These are phyloP conservation scores for Gyromitra esculenta DNA, from an alignment of 2,329 filamentous ascomycete genomes.

Conservation along the genomic window DNA sequence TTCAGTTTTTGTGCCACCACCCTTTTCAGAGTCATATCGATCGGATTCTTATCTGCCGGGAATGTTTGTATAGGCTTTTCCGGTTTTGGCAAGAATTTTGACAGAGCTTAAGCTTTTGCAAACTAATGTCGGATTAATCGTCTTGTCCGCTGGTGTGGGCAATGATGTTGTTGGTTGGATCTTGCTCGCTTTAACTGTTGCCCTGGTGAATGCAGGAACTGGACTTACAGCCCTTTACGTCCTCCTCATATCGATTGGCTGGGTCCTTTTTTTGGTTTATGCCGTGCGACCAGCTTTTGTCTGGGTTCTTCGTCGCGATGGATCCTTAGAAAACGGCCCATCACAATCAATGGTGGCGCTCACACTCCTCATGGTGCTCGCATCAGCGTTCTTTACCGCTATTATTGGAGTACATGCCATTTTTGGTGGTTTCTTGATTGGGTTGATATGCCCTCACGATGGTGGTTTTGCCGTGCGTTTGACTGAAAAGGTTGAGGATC, in stretches of 20 bases:
- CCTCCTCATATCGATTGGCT: conserved; percentile 78
- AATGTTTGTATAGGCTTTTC: conserved; percentile 69
- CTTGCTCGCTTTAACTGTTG: conserved; percentile 88
- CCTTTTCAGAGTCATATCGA: not conserved
- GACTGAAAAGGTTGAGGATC: conserved; percentile 92
- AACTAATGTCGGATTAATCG: conserved; percentile 86
- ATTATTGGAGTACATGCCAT: conserved; percentile 94
- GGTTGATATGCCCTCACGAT: conserved; percentile 88
- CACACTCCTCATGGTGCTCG: conserved; percentile 80
- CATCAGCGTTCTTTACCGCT: conserved; percentile 85
- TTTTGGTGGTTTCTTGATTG: conserved; percentile 90
- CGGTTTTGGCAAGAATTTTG: conserved; percentile 91
- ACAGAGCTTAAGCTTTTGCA: conserved; percentile 87
- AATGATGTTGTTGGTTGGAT: conserved; percentile 95
- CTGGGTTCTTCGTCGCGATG: conserved; percentile 76
- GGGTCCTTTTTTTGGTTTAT: conserved; percentile 77
- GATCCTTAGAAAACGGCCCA: conserved; percentile 85
- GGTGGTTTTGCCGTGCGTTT: conserved; percentile 89
- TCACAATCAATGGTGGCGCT: conserved; percentile 84
- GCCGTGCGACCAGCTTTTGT: conserved; percentile 77
- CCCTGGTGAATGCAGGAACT: conserved; percentile 85
- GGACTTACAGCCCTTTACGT: conserved; percentile 88
- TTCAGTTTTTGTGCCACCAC: not conserved
- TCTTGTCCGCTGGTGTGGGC: conserved; percentile 87
- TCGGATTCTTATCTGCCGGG: conserved; percentile 9